phyloP scores from a whole-genome alignment of 2,329 filamentous ascomycete genomes.

The Phoma sp. region DNA sequence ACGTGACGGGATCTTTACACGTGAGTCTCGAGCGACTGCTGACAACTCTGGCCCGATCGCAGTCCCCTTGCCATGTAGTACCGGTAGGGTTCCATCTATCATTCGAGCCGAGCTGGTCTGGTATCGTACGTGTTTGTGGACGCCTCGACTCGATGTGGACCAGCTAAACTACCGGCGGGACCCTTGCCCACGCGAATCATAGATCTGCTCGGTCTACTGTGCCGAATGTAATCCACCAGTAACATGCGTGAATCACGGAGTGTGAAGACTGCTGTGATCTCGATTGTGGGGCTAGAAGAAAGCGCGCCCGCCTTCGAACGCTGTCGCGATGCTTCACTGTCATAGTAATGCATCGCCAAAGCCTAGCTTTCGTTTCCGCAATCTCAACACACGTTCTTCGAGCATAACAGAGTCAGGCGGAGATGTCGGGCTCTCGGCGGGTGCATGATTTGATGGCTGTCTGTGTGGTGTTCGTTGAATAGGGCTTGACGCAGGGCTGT shows the following conservation, averaged over 20 bases:
- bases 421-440: not conserved
- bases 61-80: no score
- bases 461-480: not conserved
- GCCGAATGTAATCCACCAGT: not conserved
- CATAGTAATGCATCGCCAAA: not conserved
- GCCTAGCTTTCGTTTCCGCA: not conserved
- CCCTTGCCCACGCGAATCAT: conserved; percentile 1
- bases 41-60: not conserved
- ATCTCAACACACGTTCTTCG: not conserved
- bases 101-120: no score
- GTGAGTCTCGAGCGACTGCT: not conserved
- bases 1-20: not conserved
- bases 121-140: no score
- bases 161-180: not conserved
- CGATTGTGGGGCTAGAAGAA: not conserved
- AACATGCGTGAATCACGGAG: not conserved
- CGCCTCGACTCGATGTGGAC: not conserved
- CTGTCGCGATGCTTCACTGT: not conserved
- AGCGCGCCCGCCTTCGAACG: not conserved
- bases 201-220: not conserved
- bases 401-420: not conserved
- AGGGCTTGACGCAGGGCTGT: not conserved
- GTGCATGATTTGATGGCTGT: not conserved
- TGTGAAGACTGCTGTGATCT: not conserved
- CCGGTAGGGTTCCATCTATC: no score